A percentile compares a stretch with the other conserved stretches of the same genome.
Conservation (phyloP, 306 rosid species). For the Cyclanthera cordifolia region DNA sequence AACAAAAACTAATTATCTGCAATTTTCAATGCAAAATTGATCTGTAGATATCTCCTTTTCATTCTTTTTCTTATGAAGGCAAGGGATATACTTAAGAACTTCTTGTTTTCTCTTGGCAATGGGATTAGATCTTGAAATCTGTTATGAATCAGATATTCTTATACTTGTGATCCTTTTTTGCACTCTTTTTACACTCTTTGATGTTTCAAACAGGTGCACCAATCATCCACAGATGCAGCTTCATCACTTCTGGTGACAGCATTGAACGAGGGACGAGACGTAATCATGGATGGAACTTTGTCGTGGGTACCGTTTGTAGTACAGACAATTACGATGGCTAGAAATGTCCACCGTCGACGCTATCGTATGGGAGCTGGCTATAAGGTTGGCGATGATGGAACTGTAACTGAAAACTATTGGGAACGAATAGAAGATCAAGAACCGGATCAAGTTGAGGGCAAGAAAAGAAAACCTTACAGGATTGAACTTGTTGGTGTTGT, state of each 20-base stretch:
- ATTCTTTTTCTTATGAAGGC: not conserved
- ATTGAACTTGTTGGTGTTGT: constrained; percentile 94
- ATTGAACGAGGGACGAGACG: constrained; percentile 83
- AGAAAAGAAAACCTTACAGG: constrained; percentile 83
- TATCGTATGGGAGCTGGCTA: constrained; percentile 88
- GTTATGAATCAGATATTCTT: not conserved
- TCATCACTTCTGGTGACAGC: constrained; percentile 90
- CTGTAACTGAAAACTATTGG: constrained; percentile 66
- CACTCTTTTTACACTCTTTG: not conserved
- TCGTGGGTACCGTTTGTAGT: constrained; percentile 96
- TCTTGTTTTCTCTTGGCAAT: not conserved
- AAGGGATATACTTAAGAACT: not conserved
- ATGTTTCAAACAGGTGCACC: constrained; percentile 63
- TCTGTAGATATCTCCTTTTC: not conserved
- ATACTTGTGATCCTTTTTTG: not conserved
- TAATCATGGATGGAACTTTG: constrained; percentile 93
- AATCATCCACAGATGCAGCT: constrained; percentile 93
- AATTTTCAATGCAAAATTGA: not conserved
- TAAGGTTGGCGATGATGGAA: constrained; percentile 47
- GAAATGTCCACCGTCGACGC: constrained; percentile 91
- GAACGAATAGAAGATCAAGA: constrained; percentile 54
- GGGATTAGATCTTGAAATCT: not conserved
- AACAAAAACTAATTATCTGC: not conserved
- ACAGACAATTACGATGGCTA: constrained; percentile 86
- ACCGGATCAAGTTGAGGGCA: constrained; percentile 55